These are phyloP conservation scores for Phytophthora rubi DNA, from an alignment of 352 stramenopile species.

Conservation along the genomic window DNA sequence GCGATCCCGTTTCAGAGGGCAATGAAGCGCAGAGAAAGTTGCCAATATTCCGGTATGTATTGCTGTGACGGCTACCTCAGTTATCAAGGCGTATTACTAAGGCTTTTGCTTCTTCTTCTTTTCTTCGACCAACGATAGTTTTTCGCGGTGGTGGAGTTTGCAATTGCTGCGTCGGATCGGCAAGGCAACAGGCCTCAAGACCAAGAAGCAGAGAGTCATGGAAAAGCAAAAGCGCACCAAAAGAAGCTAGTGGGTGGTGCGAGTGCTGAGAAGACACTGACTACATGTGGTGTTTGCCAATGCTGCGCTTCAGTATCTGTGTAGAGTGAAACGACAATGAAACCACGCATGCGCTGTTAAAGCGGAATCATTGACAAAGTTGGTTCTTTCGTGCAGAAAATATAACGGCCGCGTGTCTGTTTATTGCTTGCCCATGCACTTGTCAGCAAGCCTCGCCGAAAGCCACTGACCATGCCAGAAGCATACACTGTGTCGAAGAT, in stretches of 20 bases:
- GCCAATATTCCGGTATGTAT: constrained; percentile 75
- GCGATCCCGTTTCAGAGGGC: constrained; percentile 66
- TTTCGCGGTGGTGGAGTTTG: constrained; percentile 85
- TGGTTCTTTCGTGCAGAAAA: constrained; percentile 17
- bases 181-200: constrained; percentile 78
- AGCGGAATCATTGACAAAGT: background rate
- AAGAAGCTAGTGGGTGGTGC: constrained; percentile 21
- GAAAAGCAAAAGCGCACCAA: constrained; percentile 37
- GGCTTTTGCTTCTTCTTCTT: background rate
- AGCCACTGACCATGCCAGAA: constrained; percentile 39
- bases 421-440: constrained; percentile 4
- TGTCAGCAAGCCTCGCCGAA: background rate
- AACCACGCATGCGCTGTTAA: constrained; percentile 20
- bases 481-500: constrained; percentile 89
- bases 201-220: constrained; percentile 64
- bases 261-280: constrained; percentile 1
- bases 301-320: constrained; percentile 6
- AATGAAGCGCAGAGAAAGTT: constrained; percentile 59
- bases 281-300: background rate
- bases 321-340: constrained; percentile 32
- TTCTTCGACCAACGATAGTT: constrained; percentile 34
- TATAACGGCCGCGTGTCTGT: constrained; percentile 30
- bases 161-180: constrained; percentile 82
- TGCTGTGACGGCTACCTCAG: background rate
- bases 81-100: background rate